Evolutionary conservation across 148 eudicot species (phyloP).

Genomic region (Rhododendron ovatum): DNA sequence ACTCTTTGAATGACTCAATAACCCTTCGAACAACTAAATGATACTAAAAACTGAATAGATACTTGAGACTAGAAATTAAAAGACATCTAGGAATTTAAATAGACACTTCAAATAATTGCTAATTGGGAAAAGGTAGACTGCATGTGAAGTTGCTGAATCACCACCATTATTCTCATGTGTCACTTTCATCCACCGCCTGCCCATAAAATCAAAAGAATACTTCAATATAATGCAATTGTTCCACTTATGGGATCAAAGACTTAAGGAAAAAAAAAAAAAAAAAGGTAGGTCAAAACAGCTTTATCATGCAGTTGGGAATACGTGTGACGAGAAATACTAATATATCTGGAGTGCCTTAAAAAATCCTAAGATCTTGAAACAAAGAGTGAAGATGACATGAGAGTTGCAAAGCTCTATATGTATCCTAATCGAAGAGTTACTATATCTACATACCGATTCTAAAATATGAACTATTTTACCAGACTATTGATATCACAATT

Average conservation of each 20-base stretch:
- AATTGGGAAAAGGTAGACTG: too few relatives aligned
- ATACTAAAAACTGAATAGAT: too few relatives aligned
- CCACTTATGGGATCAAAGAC: not conserved
- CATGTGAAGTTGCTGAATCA: too few relatives aligned
- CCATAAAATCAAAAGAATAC: constrained; percentile 2
- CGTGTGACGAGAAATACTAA: not conserved
- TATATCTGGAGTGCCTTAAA: not conserved
- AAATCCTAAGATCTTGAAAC: not conserved
- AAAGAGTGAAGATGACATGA: not conserved
- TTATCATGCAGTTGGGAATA: not conserved
- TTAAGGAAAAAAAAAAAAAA: not conserved
- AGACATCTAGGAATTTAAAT: too few relatives aligned
- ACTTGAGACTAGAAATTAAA: too few relatives aligned
- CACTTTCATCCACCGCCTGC: constrained; percentile 51
- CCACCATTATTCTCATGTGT: too few relatives aligned
- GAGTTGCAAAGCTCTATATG: not conserved
- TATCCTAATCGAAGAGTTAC: not conserved
- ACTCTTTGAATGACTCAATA: too few relatives aligned
- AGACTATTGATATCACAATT: not conserved
- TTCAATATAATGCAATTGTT: not conserved
- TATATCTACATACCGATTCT: not conserved
- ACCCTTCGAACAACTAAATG: too few relatives aligned
- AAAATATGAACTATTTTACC: not conserved
- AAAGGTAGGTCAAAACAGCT: not conserved
- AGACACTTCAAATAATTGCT: too few relatives aligned